Base-by-base conservation (phyloP, 169 alveolate species). In the Eimeria acervulina region DNA sequence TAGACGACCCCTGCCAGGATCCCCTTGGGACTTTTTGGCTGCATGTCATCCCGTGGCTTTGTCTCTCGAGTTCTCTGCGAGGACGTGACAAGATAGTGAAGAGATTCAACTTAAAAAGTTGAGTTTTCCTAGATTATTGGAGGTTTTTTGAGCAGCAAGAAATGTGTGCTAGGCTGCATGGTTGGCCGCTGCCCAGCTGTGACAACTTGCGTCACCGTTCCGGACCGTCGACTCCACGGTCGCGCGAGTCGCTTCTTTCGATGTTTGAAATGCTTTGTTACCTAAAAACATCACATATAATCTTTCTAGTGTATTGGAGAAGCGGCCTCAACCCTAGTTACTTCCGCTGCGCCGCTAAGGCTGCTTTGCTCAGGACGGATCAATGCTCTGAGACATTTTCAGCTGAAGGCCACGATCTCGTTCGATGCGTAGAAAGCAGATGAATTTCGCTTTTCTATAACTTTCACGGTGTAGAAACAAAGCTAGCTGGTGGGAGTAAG, bases 1-100 rank as follows among this genome's bases (percentile, higher is more conserved):
- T 42, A 47, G 63, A 26, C 59, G 87, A n/a, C 36, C 87, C 23
- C 87, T 40, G 38, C 61, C 59, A 36, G 38, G 33, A 40, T 40
- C 31, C 61, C 28, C 52, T 59, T 61, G 81, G 93, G 93, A 85
- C 93, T 85, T 23, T 33, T 23, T 33, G 93, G 63, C 93, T 55
- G 81, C 93, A 85, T 85, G 93, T 36, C 91, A 26, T 38, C 88
- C 33, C 87, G 36, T 40, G 63, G 63, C 88, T 42, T 23, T 78
- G 61, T 78, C 88, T 70, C 81, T 70, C 51, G 52, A 70, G 51
- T 70, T 70, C 81, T 33, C 31, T 31, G 52, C 4, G 19, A 33
- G 81, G 51, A 15, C 12, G 81, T 51, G 17, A 13, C 51, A 70
- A 31, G 8, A 70, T 33, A 17, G 36, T 36, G 47, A 36, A 36